These are phyloP conservation scores for Russula earlei DNA, from an alignment of 768 basidiomycete genomes.

Conservation along the genomic window DNA sequence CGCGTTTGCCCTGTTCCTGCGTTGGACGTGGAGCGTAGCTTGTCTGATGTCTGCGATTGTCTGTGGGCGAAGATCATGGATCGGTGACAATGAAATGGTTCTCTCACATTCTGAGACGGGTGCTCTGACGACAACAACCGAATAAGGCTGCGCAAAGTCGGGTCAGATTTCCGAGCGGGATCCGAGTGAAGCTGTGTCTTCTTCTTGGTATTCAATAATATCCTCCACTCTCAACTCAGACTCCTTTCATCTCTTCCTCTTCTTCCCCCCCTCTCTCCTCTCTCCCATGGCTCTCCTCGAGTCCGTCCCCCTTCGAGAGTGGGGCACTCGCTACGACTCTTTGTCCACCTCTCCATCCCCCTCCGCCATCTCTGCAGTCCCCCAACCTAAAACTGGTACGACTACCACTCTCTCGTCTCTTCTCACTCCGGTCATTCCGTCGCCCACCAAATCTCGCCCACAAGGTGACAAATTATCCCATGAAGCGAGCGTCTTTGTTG, in stretches of 20 bases:
- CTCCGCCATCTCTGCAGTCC: slow-evolving; percentile 23
- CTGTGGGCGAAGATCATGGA: slow-evolving; percentile 3
- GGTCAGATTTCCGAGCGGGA: slow-evolving; percentile 1
- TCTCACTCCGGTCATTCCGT: slow-evolving; percentile 22
- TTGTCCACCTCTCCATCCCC: slow-evolving; percentile 43
- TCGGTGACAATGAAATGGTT: neutral
- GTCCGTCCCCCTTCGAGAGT: slow-evolving; percentile 36
- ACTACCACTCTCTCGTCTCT: slow-evolving; percentile 17
- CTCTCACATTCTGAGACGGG: no score
- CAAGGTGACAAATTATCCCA: slow-evolving; percentile 43
- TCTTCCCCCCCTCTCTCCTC: neutral
- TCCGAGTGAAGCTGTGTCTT: slow-evolving; percentile 10
- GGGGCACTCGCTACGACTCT: slow-evolving; percentile 69
- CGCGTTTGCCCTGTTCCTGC: no score
- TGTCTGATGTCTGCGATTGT: neutral
- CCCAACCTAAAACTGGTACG: neutral
- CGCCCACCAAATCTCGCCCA: slow-evolving; percentile 6
- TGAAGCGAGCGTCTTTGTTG: slow-evolving; percentile 77
- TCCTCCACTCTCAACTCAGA: slow-evolving; percentile 12
- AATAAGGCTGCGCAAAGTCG: slow-evolving; percentile 2
- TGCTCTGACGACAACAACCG: slow-evolving; percentile 3
- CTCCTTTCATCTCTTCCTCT: neutral
- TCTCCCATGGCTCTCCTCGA: slow-evolving; percentile 36
- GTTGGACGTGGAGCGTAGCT: neutral
- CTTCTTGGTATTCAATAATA: slow-evolving; percentile 15